Conservation (phyloP, 1,284 basidiomycete genomes). For the Bjerkandera adusta region DNA sequence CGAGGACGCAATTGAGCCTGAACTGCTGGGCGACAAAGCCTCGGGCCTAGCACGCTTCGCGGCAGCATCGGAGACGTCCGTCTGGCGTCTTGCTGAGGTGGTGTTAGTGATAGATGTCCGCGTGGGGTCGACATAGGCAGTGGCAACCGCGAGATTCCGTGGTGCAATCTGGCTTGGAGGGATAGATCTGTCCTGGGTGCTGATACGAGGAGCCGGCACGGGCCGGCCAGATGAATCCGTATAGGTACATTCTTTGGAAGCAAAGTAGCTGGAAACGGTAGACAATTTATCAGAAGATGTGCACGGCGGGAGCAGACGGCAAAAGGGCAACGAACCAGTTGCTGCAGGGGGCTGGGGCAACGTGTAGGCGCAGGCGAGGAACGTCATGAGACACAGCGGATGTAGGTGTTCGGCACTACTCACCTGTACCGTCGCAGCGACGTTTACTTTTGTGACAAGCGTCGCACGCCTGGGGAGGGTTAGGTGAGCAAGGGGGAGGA, state of each 20-base stretch:
- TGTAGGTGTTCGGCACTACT: no score
- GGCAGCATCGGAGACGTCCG: constrained; percentile 18
- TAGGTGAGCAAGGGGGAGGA: constrained; percentile 9
- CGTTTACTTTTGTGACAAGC: constrained; percentile 82
- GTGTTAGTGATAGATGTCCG: no score
- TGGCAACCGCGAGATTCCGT: background rate
- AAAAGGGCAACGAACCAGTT: no score
- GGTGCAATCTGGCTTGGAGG: background rate
- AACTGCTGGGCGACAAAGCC: constrained; percentile 8
- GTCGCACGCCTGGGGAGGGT: constrained; percentile 62
- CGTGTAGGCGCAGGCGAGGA: constrained; percentile 5
- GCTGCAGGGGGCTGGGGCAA: constrained; percentile 65
- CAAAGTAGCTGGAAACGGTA: constrained; percentile 56
- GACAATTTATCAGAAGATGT: background rate
- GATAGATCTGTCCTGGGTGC: constrained; percentile 13
- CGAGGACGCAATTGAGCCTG: constrained; percentile 36
- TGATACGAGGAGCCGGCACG: constrained; percentile 61
- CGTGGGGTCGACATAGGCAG: background rate
- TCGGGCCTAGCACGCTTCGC: constrained; percentile 19
- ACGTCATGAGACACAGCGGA: constrained; percentile 13
- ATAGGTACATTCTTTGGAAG: constrained; percentile 76
- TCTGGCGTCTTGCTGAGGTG: no score
- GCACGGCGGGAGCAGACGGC: no score
- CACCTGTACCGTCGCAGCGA: constrained; percentile 78
- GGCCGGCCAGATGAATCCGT: constrained; percentile 75